A percentile compares a stretch with the other conserved stretches of the same genome.
phyloP scores from a whole-genome alignment of 768 basidiomycete genomes.

The Rhizopogon roseolus region DNA sequence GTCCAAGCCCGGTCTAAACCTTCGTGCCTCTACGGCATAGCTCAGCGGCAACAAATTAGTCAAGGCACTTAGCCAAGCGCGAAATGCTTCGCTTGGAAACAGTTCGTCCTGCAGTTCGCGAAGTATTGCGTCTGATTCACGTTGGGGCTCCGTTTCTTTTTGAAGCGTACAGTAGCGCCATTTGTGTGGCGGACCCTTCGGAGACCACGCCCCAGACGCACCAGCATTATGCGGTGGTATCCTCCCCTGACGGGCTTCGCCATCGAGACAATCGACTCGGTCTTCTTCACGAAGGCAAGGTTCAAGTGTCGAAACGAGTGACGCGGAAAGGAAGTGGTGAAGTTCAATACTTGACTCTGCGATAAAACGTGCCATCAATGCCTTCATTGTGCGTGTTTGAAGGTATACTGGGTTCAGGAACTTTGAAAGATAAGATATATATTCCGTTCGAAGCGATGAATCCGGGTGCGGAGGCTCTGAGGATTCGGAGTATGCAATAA shows the following conservation, averaged over 20 bases:
- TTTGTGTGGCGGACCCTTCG: conserved; percentile 90
- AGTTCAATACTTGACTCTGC: conserved; percentile 86
- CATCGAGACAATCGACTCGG: conserved; percentile 54
- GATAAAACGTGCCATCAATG: conserved; percentile 76
- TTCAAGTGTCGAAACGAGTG: conserved; percentile 67
- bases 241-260: conserved; percentile 38
- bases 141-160: conserved; percentile 1
- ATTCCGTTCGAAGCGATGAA: conserved; percentile 47
- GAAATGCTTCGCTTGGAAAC: conserved; percentile 77
- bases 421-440: conserved; percentile 70
- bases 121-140: conserved; percentile 9
- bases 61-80: conserved; percentile 81
- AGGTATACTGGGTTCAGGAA: conserved; percentile 92
- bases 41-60: conserved; percentile 68
- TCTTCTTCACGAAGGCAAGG: conserved; percentile 61
- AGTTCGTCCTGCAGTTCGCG: conserved; percentile 65
- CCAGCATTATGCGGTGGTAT: conserved; percentile 73
- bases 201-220: conserved; percentile 50
- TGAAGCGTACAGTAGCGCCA: conserved; percentile 83
- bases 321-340: conserved; percentile 73
- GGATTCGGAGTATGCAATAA: conserved; percentile 47
- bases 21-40: conserved; percentile 72
- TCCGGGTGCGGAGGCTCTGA: conserved; percentile 48
- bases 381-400: conserved; percentile 71
- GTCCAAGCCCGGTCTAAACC: conserved; percentile 90